Conservation (phyloP, 371 early-diverging fungal species). For the Syncephalastrum sp. region DNA sequence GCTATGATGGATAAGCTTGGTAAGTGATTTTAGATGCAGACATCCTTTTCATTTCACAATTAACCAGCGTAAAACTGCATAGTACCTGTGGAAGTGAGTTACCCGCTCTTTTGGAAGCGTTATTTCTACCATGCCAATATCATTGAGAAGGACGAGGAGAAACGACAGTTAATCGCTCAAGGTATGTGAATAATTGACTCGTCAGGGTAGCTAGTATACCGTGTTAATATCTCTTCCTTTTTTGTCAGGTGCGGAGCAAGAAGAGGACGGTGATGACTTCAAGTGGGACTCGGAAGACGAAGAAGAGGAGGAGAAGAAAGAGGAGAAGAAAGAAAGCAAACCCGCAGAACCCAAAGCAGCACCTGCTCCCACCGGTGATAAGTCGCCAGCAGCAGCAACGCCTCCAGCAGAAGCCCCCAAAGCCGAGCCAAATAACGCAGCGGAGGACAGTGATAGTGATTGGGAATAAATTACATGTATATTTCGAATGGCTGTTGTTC, state of each 20-base stretch:
- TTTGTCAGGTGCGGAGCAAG: constrained; percentile 8
- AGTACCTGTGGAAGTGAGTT: constrained; percentile 50
- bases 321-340: background rate
- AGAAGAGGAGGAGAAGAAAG: constrained; percentile 20
- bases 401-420: no score
- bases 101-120: constrained; percentile 44
- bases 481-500: no score
- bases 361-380: no score
- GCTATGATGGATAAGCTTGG: constrained; percentile 44
- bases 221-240: constrained; percentile 4
- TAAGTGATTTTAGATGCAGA: constrained; percentile 3
- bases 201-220: background rate
- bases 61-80: background rate
- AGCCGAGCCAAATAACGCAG: no score
- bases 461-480: constrained; percentile 30
- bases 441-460: constrained; percentile 42
- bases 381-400: background rate
- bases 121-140: constrained; percentile 48
- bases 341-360: no score
- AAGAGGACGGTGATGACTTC: constrained; percentile 41
- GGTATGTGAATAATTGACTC: constrained; percentile 13
- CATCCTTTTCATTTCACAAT: background rate
- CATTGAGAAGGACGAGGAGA: constrained; percentile 48
- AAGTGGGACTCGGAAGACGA: constrained; percentile 55
- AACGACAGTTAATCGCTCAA: constrained; percentile 41